phyloP scores from a whole-genome alignment of 2,329 filamentous ascomycete genomes.

The Ascochyta fabae region DNA sequence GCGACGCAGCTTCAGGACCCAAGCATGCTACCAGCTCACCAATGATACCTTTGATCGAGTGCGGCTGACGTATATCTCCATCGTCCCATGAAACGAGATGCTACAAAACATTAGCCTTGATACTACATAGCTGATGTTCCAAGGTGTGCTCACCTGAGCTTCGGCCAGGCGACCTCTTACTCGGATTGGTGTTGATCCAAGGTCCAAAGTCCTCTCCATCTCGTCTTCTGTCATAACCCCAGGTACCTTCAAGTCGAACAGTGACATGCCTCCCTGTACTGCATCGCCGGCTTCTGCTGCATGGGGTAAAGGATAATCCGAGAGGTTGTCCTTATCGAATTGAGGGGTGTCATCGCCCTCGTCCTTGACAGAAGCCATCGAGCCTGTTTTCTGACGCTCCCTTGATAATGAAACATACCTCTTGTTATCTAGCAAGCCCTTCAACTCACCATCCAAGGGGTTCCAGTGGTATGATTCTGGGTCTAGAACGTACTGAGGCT shows the following conservation, averaged over 20 bases:
- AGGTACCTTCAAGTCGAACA: slow-evolving; percentile 71
- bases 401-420: slow-evolving; percentile 59
- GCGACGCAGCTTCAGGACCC: slow-evolving; percentile 64
- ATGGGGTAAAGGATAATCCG: slow-evolving; percentile 34
- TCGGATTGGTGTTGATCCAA: slow-evolving; percentile 65
- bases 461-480: slow-evolving; percentile 70
- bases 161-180: slow-evolving; percentile 48
- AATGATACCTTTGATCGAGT: slow-evolving; percentile 66
- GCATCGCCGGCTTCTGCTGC: slow-evolving; percentile 46
- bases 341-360: not conserved
- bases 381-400: slow-evolving; percentile 39
- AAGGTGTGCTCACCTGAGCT: slow-evolving; percentile 41
- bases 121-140: slow-evolving; percentile 45
- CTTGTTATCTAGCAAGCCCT: slow-evolving; percentile 61
- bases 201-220: slow-evolving; percentile 59
- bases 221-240: slow-evolving; percentile 66
- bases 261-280: slow-evolving; percentile 46
- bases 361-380: not conserved
- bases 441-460: slow-evolving; percentile 59
- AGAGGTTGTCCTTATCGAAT: slow-evolving; percentile 9
- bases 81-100: slow-evolving; percentile 67
- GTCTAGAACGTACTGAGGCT: slow-evolving; percentile 76
- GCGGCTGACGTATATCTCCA: slow-evolving; percentile 57
- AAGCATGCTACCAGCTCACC: slow-evolving; percentile 72
- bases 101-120: slow-evolving; percentile 41